Conservation (phyloP, 2,329 filamentous ascomycete species). For the Fusarium tupiense region DNA sequence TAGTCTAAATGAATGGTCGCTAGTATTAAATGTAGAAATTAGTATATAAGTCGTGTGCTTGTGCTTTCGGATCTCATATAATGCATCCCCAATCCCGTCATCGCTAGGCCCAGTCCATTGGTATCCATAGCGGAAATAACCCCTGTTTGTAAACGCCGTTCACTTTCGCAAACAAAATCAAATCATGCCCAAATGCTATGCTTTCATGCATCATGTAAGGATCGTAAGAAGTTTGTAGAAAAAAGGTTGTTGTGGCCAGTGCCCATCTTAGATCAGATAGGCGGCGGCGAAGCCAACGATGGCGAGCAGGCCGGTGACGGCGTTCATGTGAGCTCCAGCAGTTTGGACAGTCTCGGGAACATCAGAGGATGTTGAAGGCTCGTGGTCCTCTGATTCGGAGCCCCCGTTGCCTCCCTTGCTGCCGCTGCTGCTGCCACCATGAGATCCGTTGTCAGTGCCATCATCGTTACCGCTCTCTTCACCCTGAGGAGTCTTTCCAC, state of each 20-base stretch:
- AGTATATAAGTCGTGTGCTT: constrained; percentile 36
- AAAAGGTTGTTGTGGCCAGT: neutral
- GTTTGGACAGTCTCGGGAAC: constrained; percentile 36
- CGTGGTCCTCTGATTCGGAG: constrained; percentile 17
- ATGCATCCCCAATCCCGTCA: constrained; percentile 23
- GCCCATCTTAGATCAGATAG: constrained; percentile 52
- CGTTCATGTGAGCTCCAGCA: constrained; percentile 45
- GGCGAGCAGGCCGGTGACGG: constrained; percentile 49
- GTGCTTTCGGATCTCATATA: constrained; percentile 32
- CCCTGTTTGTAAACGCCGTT: constrained; percentile 30
- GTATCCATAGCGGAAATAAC: constrained; percentile 22
- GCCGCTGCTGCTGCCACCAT: constrained; percentile 2
- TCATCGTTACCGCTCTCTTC: constrained; percentile 9
- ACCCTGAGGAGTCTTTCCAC: constrained; percentile 31
- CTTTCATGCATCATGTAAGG: constrained; percentile 38
- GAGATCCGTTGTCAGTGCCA: constrained; percentile 2
- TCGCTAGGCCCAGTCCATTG: constrained; percentile 27
- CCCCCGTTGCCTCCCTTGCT: neutral
- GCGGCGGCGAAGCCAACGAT: constrained; percentile 52
- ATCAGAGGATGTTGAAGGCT: constrained; percentile 24
- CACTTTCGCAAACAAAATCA: constrained; percentile 32
- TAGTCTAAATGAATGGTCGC: constrained; percentile 41
- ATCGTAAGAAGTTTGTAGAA: constrained; percentile 32
- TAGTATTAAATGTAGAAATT: constrained; percentile 37
- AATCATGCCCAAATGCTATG: constrained; percentile 30